These are phyloP conservation scores for Nemania sp. DNA, from an alignment of 2,329 filamentous ascomycete genomes.

Conservation along the genomic window DNA sequence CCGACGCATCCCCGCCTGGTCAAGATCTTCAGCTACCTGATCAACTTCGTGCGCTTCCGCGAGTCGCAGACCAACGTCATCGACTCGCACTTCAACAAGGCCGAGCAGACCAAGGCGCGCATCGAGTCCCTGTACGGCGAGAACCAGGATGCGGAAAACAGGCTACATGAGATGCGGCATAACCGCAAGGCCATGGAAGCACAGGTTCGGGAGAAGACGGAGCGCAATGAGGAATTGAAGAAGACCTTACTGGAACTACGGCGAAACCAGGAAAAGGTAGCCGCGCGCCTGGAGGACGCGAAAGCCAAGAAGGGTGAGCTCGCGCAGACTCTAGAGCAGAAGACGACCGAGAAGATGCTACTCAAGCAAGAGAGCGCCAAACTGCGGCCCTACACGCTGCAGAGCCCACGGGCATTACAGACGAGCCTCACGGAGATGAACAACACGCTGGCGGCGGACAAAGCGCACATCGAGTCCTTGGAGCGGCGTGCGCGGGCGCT, in stretches of 20 bases:
- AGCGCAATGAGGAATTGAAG: constrained; percentile 85
- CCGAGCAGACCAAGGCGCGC: constrained; percentile 80
- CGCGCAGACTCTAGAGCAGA: constrained; percentile 71
- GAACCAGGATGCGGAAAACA: constrained; percentile 83
- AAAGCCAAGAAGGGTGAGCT: constrained; percentile 79
- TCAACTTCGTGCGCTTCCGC: constrained; percentile 97
- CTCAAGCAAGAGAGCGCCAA: constrained; percentile 86
- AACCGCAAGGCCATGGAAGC: constrained; percentile 80
- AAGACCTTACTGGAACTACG: constrained; percentile 78
- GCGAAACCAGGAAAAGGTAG: constrained; percentile 79
- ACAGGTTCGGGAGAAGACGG: constrained; percentile 81
- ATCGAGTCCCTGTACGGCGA: constrained; percentile 85
- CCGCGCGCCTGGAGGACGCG: constrained; percentile 78
- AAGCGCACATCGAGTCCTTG: constrained; percentile 81
- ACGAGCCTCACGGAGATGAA: constrained; percentile 79
- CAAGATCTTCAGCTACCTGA: constrained; percentile 96
- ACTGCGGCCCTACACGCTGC: constrained; percentile 86
- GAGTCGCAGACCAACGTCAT: constrained; percentile 89
- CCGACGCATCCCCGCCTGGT: constrained; percentile 88
- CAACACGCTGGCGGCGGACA: constrained; percentile 76
- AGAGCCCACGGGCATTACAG: constrained; percentile 84
- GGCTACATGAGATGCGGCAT: constrained; percentile 77
- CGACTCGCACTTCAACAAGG: constrained; percentile 90
- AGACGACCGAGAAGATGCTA: constrained; percentile 68
- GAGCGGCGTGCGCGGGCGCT: constrained; percentile 87